A percentile compares a stretch with the other conserved stretches of the same genome.
Evolutionary conservation across 2,329 filamentous ascomycete genomes (phyloP).

Genomic region (Talaromyces sp.): DNA sequence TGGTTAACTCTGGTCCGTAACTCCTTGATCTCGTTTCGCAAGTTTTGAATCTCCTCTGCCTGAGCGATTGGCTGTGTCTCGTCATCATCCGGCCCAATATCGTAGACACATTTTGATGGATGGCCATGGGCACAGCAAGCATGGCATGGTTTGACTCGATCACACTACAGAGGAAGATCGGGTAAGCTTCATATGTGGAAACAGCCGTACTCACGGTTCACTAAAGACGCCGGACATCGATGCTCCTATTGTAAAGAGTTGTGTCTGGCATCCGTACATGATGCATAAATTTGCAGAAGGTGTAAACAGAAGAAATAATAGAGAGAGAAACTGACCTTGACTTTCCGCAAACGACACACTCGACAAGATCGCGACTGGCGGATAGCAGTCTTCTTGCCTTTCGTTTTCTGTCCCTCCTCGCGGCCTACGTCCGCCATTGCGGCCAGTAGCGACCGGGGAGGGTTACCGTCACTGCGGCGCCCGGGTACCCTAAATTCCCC

Average conservation of each 20-base stretch:
- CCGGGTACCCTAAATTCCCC: not conserved
- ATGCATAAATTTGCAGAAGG: slow-evolving; percentile 6
- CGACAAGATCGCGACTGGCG: slow-evolving; percentile 39
- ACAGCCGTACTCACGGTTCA: not conserved
- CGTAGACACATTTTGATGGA: slow-evolving; percentile 38
- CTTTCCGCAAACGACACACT: slow-evolving; percentile 38
- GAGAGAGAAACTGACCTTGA: slow-evolving; percentile 31
- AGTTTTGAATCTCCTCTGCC: slow-evolving; percentile 35
- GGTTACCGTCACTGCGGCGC: slow-evolving; percentile 12
- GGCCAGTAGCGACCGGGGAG: slow-evolving; percentile 15
- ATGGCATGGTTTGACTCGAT: slow-evolving; percentile 39
- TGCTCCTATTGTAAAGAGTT: not conserved
- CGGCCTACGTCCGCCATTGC: slow-evolving; percentile 16
- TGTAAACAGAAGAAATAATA: not conserved
- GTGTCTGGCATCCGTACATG: too few relatives aligned
- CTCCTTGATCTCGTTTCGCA: slow-evolving; percentile 35
- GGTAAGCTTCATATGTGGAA: not conserved
- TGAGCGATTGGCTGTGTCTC: slow-evolving; percentile 34
- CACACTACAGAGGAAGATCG: slow-evolving; percentile 27
- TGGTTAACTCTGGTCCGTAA: slow-evolving; percentile 28
- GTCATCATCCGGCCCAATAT: slow-evolving; percentile 30
- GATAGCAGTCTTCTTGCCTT: slow-evolving; percentile 24
- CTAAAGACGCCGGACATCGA: not conserved
- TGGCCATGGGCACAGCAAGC: slow-evolving; percentile 40
- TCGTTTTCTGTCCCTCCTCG: slow-evolving; percentile 10